phyloP scores from a whole-genome alignment of 169 alveolate species.

The Plasmodium ovale region DNA sequence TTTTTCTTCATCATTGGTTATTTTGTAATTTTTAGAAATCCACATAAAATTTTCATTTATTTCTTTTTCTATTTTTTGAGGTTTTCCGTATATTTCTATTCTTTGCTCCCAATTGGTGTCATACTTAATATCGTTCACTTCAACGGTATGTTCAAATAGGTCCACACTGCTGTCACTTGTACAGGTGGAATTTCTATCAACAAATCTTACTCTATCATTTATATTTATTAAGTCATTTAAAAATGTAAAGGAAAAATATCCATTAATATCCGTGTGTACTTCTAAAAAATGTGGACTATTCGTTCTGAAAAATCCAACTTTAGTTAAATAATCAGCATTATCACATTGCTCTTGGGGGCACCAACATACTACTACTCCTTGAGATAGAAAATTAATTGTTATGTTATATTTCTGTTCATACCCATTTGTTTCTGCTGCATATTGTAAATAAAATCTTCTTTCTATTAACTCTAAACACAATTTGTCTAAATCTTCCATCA shows the following conservation, averaged over 20 bases:
- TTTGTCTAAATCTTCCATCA: constrained; percentile 44
- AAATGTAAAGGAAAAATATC: constrained; percentile 38
- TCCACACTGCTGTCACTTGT: not conserved
- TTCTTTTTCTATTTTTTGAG: constrained; percentile 32
- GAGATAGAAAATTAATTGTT: constrained; percentile 36
- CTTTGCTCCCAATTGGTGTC: constrained; percentile 33
- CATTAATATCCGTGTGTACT: constrained; percentile 46
- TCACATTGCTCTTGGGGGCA: constrained; percentile 45
- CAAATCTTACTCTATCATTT: constrained; percentile 60
- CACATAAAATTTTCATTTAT: constrained; percentile 41
- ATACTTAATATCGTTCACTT: constrained; percentile 17
- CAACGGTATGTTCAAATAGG: constrained; percentile 26
- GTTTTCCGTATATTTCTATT: constrained; percentile 61
- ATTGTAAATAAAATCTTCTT: constrained; percentile 9
- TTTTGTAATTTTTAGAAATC: constrained; percentile 63
- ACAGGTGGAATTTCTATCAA: constrained; percentile 14
- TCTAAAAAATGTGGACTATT: constrained; percentile 43
- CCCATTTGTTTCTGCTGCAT: constrained; percentile 12
- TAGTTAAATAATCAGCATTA: constrained; percentile 49
- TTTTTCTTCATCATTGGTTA: constrained; percentile 13
- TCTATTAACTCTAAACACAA: constrained; percentile 58
- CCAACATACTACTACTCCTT: constrained; percentile 68
- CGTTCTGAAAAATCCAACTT: constrained; percentile 57
- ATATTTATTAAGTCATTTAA: constrained; percentile 45
- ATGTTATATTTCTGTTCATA: constrained; percentile 33